Base-by-base conservation (phyloP, 805 yeast genomes). In the Kazachstania viticola region DNA sequence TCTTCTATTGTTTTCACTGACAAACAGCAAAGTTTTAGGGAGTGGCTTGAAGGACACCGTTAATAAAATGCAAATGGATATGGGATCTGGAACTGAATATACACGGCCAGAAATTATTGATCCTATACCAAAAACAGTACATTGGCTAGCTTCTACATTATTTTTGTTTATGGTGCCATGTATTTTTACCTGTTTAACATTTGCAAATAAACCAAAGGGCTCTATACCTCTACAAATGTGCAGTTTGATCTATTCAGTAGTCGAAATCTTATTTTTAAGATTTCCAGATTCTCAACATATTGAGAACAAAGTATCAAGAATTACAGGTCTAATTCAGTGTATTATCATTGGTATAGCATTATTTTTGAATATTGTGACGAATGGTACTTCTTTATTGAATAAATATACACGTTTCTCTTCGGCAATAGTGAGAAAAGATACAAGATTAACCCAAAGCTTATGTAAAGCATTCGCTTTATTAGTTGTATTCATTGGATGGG, bases 271-370 rank as follows among this genome's bases (percentile, higher is more conserved):
- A 2, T 54, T 77, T 31, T 58, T 79, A 8, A 58, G 71, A 29
- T 79, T 77, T 45, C 76, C 80, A 1, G 88, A 79, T 48, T 61
- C 62, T 22, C 64, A 69, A 32, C 77, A 75, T 25, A 73, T 74
- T 34, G 88, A 79, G 48, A 79, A 77, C 50, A 56, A 69, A 35
- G 73, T 83, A 1, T 71, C 80, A 9, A 62, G 71, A 33, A 83
- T 82, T 1, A 71, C 84, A 0, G 71, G 73, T n/a, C 71, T 79
- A 76, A 57, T 78, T 30, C 49, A 69, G 17, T 48, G 70, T 17
- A 56, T 70, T 27, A 60, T 69, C 28, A 65, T 67, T 3, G 33
- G 40, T 27, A 38, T 56, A 4, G 61, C 73, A 1, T 57, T 77
- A 1, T 65, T 76, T 36, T 41, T 68, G 51, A 60, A 24, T 45